A percentile compares a stretch with the other conserved stretches of the same genome.
Evolutionary conservation across 2,329 filamentous ascomycete genomes (phyloP).

Genomic region (Chalaropsis ovoidea): DNA sequence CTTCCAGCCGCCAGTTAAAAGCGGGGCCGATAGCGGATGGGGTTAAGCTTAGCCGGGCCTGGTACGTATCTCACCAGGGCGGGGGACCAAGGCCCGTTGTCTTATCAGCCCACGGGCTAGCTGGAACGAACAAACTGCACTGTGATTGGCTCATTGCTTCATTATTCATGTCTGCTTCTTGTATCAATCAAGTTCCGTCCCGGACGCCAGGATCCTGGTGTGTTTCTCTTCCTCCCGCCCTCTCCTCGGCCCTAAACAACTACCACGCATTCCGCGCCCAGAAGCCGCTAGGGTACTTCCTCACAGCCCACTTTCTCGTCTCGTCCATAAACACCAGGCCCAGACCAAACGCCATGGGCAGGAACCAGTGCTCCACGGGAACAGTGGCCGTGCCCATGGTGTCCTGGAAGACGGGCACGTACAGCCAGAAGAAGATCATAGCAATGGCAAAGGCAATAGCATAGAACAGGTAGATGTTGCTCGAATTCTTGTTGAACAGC

Average conservation of each 20-base stretch:
- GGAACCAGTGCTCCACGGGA: conserved; percentile 64
- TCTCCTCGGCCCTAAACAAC: background rate
- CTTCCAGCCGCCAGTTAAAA: background rate
- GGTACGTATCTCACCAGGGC: background rate
- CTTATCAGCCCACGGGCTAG: background rate
- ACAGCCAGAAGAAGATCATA: conserved; percentile 87
- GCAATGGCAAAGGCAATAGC: conserved; percentile 88
- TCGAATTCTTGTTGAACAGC: conserved; percentile 64
- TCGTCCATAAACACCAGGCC: conserved; percentile 46
- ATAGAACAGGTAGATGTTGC: conserved; percentile 97
- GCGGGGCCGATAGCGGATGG: background rate
- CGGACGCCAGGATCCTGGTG: background rate
- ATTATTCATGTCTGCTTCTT: conserved; percentile 4
- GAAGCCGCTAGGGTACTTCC: conserved; percentile 48
- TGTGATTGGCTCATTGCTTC: background rate
- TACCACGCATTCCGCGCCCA: conserved; percentile 52
- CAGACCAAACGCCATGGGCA: conserved; percentile 60
- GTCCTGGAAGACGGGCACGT: conserved; percentile 78
- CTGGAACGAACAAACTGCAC: background rate
- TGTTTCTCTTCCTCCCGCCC: background rate
- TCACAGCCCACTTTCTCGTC: conserved; percentile 51
- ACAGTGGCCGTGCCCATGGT: conserved; percentile 51
- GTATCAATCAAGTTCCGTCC: background rate
- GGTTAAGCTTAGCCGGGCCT: background rate
- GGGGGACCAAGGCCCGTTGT: background rate